These are phyloP conservation scores for Fusarium lyarnte DNA, from an alignment of 2,329 filamentous ascomycete species.

Conservation along the genomic window DNA sequence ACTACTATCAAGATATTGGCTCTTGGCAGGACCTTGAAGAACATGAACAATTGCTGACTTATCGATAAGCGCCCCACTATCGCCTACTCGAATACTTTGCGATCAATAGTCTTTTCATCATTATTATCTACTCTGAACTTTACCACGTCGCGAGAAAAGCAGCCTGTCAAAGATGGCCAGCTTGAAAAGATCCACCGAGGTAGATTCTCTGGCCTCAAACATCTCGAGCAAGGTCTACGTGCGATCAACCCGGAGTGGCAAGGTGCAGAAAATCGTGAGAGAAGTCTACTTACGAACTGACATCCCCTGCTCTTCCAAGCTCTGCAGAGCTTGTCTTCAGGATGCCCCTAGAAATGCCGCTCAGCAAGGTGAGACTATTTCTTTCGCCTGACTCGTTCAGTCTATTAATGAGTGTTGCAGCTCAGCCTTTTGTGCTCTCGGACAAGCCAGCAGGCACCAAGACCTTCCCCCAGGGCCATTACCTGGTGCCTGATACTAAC, in stretches of 20 bases:
- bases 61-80: conserved; percentile 47
- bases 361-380: conserved; percentile 69
- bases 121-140: conserved; percentile 11
- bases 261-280: conserved; percentile 98
- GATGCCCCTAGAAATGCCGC: conserved; percentile 82
- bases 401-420: conserved; percentile 54
- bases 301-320: conserved; percentile 93
- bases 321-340: conserved; percentile 81
- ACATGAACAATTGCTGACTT: conserved; percentile 2
- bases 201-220: conserved; percentile 70
- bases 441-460: conserved; percentile 87
- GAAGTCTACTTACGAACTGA: conserved; percentile 96
- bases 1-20: not conserved
- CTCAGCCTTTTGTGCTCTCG: conserved; percentile 85
- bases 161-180: conserved; percentile 64
- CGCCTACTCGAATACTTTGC: conserved; percentile 36
- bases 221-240: conserved; percentile 97
- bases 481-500: conserved; percentile 96
- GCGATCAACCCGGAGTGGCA: conserved; percentile 91
- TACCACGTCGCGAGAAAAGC: not conserved
- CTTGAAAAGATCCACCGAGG: conserved; percentile 66
- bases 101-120: conserved; percentile 36
- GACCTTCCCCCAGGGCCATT: conserved; percentile 86
- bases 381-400: not conserved
- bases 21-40: not conserved